Base-by-base conservation (phyloP, 441 rosid genomes). In the Flueggea neowawraea region DNA sequence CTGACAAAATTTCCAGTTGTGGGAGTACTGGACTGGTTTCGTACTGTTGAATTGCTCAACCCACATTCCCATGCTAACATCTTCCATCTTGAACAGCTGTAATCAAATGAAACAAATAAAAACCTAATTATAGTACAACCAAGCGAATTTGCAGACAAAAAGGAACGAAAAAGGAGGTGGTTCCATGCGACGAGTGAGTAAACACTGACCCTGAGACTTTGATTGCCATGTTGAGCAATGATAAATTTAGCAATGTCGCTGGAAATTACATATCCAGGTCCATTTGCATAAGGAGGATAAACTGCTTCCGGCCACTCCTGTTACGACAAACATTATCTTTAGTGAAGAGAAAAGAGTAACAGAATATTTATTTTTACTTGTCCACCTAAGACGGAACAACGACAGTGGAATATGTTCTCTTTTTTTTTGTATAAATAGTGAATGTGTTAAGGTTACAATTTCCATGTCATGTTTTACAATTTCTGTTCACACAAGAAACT, bases 51-150 rank as follows among this genome's bases (percentile, higher is more conserved):
- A 89, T 69, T 87, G 81, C 84, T 86, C 89, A 50, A 94, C 96
- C 99, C 99, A 94, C 92, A 89, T 76, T 72, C 99, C 97, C 97
- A 95, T 89, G 70, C 97, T 95, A 60, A 95, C 99, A 75, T 95
- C 99, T 79, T 95, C 99, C 99, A 95, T 95, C 87, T 91, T 95
- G 80, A 95, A 95, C 32, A 91, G 86, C 96, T 91, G 89, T 66
- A 65, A 69, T 50, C 61, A 70, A 15, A 41, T 3, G 7, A 36
- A 36, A 36, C 41, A 36, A 36, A 36, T 3, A 5, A 36, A 36
- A 36, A 36, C 41, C 41, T 36, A 36, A 22, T 22, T 22, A 22
- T 22, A 36, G 41, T 36, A 5, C 41, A 36, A 3, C 41, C 9
- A 1, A 36, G 41, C 7, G 9, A 36, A 36, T 5, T 8, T 36